These are phyloP conservation scores for Erodium trifolium DNA, from an alignment of 441 rosid species.

Conservation along the genomic window DNA sequence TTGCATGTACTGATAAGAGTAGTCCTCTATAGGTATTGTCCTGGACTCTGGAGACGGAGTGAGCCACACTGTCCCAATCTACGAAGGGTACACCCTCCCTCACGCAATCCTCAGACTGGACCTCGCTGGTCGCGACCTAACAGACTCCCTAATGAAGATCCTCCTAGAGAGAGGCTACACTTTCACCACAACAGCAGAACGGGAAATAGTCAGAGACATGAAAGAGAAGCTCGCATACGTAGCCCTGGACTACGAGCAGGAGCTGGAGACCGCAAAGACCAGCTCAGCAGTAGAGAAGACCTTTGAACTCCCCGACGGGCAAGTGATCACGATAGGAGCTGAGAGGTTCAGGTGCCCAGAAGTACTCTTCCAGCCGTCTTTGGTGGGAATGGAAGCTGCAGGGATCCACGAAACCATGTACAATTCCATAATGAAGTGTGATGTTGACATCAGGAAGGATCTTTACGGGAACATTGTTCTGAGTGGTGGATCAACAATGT, in stretches of 20 bases:
- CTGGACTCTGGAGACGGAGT: constrained; percentile 14
- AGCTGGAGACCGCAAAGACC: constrained; percentile 14
- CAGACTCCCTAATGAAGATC: constrained; percentile 19
- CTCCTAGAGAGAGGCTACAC: constrained; percentile 19
- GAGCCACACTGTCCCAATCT: constrained; percentile 18
- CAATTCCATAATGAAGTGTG: constrained; percentile 17
- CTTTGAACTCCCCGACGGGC: constrained; percentile 16
- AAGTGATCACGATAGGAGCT: constrained; percentile 9
- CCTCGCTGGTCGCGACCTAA: constrained; percentile 11
- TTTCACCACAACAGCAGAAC: constrained; percentile 20
- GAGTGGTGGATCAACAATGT: not conserved
- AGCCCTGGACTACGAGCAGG: constrained; percentile 18
- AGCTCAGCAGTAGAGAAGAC: constrained; percentile 17
- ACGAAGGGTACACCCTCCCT: constrained; percentile 19
- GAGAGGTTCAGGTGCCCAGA: constrained; percentile 16
- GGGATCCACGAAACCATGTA: not conserved
- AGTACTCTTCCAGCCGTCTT: constrained; percentile 21
- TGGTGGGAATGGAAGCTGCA: constrained; percentile 13
- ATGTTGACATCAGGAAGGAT: constrained; percentile 20
- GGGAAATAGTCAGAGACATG: constrained; percentile 19
- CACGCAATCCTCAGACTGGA: constrained; percentile 17
- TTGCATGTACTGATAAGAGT: too few relatives aligned
- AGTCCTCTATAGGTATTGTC: not conserved
- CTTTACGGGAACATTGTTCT: constrained; percentile 14
- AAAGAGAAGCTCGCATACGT: constrained; percentile 19